Evolutionary conservation across 2,329 filamentous ascomycete genomes (phyloP).

Genomic region (Sordariomycetes sp.): DNA sequence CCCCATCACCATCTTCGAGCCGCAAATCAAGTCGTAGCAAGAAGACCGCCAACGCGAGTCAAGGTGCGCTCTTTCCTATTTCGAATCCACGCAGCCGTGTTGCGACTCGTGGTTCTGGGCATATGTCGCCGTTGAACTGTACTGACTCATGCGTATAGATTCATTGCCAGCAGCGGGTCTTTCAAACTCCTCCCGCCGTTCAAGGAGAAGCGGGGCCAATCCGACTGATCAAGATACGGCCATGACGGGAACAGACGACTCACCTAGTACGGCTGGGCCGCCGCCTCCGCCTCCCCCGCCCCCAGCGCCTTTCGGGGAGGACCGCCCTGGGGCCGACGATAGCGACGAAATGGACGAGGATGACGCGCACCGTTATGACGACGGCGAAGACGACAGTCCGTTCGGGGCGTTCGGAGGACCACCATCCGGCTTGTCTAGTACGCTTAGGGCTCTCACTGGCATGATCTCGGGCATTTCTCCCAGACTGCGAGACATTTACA

Average conservation of each 20-base stretch:
- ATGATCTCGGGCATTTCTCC: constrained; percentile 81
- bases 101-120: neutral
- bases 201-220: constrained; percentile 40
- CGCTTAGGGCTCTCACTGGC: constrained; percentile 74
- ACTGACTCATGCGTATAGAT: neutral
- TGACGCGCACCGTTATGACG: constrained; percentile 31
- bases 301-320: constrained; percentile 17
- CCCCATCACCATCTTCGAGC: constrained; percentile 49
- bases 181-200: constrained; percentile 21
- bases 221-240: constrained; percentile 48
- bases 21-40: constrained; percentile 63
- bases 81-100: neutral
- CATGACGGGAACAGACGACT: constrained; percentile 54
- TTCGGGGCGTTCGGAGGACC: constrained; percentile 48
- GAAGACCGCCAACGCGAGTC: constrained; percentile 30
- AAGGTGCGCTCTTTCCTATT: constrained; percentile 18
- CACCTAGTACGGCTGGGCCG: constrained; percentile 24
- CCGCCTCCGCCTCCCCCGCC: constrained; percentile 27
- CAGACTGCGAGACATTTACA: constrained; percentile 65
- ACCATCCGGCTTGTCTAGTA: constrained; percentile 58
- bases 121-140: neutral
- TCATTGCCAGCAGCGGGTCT: neutral
- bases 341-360: constrained; percentile 41
- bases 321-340: constrained; percentile 23
- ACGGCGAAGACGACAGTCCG: constrained; percentile 53